Evolutionary conservation across 208 protist species (phyloP).

Genomic region (Leishmania mexicana): DNA sequence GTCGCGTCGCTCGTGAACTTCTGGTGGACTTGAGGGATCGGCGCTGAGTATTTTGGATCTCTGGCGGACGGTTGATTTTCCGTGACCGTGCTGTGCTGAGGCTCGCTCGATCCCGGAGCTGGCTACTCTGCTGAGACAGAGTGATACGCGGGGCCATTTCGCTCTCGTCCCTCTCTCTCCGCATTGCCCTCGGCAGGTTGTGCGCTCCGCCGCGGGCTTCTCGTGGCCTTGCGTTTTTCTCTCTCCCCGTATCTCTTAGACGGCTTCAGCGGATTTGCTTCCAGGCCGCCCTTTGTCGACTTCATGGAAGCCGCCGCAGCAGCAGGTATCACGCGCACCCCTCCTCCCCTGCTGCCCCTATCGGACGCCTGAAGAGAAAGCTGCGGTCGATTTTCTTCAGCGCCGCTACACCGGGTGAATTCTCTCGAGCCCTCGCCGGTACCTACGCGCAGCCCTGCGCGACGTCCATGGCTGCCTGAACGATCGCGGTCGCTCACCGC

Average conservation of each 20-base stretch:
- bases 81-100: not conserved
- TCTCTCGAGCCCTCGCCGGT: not conserved
- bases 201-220: too few relatives aligned
- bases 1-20: slow-evolving; percentile 49
- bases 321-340: not conserved
- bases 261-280: not conserved
- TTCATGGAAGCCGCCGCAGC: not conserved
- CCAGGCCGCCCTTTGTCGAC: not conserved
- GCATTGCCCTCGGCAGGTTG: not conserved
- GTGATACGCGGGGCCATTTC: too few relatives aligned
- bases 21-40: slow-evolving; percentile 34
- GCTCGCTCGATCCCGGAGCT: not conserved
- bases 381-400: not conserved
- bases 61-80: not conserved
- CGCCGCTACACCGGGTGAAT: not conserved
- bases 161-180: too few relatives aligned
- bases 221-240: not conserved
- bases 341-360: not conserved
- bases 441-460: not conserved
- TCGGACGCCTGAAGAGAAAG: not conserved
- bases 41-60: not conserved
- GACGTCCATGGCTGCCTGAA: not conserved
- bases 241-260: not conserved
- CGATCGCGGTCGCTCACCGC: not conserved
- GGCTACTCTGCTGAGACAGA: not conserved